Base-by-base conservation (phyloP, 2,329 filamentous ascomycete genomes). In the Xylaria sp. region DNA sequence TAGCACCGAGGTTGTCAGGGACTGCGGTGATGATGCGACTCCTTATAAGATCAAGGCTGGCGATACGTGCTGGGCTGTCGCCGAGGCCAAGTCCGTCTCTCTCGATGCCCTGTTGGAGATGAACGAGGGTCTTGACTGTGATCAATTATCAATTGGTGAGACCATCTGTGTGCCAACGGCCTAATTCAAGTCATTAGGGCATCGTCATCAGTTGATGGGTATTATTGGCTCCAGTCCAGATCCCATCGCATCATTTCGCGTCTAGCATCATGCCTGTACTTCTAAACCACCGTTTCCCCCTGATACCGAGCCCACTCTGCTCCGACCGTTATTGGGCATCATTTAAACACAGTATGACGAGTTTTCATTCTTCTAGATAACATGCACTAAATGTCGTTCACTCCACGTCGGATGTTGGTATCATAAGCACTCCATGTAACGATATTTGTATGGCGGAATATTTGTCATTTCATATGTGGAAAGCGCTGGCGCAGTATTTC, bases 61-160 rank as follows among this genome's bases (percentile, higher is more conserved):
- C 5, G 84, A 88, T 67, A 85, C 83, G 7, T 87, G 86, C 74
- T 87, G 84, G 84, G 81, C 74, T 5, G 81, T 88, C 73, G 83
- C 81, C 1, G 71, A 86, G 63, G 73, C 69, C 36, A 74, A 78
- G 64, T 77, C 78, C n/a, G 65, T 84, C 62, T 77, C 75, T 47
- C 77, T 87, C 25, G 82, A 84, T 15, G 80, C 81, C 22, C 72
- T 88, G 33, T n/a, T 83, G 66, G 74, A 73, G 27, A 72, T 80
- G 42, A 88, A 88, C 63, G 55, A 75, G 22, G 79, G 76, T 0
- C 71, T 88, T 11, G 77, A 85, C 61, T 88, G 86, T 71, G 81
- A 84, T 27, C 75, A 72, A 45, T 72, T 88, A 63, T 57, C 47
- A 33, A 68, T 82, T 31, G 84, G 84, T 15, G 73, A 77, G 29